A percentile compares a stretch with the other conserved stretches of the same genome.
phyloP scores from a whole-genome alignment of 129 eudicot species.

The Dittrichia graveolens region DNA sequence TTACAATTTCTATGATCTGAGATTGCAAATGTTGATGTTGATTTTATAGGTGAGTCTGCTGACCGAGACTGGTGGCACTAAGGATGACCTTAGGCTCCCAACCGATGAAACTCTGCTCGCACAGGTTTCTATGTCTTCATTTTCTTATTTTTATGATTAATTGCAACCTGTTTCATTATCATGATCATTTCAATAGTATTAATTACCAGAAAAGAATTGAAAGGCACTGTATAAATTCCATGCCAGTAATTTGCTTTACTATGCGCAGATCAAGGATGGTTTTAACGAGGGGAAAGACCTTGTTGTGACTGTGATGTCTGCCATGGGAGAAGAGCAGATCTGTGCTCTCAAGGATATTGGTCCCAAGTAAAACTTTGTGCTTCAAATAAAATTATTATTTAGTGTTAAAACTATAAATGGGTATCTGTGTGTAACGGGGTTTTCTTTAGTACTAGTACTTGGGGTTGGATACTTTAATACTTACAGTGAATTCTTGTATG shows the following conservation, averaged over 20 bases:
- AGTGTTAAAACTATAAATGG: not conserved
- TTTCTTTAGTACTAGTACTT: not conserved
- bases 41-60: constrained; percentile 48
- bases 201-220: no score
- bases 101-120: constrained; percentile 44
- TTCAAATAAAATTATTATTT: not conserved
- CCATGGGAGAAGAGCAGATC: constrained; percentile 61
- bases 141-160: not conserved
- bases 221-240: no score
- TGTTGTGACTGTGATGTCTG: constrained; percentile 48
- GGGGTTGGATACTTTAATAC: constrained; percentile 4
- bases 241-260: not conserved
- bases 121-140: constrained; percentile 29
- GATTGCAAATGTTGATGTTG: not conserved
- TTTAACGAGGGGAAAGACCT: constrained; percentile 51
- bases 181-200: no score
- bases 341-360: constrained; percentile 54
- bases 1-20: not conserved
- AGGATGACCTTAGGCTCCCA: constrained; percentile 54
- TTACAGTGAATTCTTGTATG: constrained; percentile 1
- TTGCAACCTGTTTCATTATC: not conserved
- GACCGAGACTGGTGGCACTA: constrained; percentile 48
- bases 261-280: constrained; percentile 50
- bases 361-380: constrained; percentile 19
- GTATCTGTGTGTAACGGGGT: constrained; percentile 7